Evolutionary conservation across 257 asterid genomes (phyloP).

Genomic region (Solanum pennellii): DNA sequence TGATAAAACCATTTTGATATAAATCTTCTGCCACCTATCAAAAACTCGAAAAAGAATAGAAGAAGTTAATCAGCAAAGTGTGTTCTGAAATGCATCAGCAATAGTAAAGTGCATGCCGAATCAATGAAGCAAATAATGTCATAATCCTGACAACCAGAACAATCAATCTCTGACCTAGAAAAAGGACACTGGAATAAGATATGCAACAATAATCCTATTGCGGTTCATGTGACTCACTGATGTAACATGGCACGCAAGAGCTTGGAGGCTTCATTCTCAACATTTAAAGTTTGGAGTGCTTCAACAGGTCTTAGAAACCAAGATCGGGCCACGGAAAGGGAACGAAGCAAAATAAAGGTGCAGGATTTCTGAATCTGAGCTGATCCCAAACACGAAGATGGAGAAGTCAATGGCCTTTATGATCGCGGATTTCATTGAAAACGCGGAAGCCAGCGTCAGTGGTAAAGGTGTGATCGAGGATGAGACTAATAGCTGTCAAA

Average conservation of each 20-base stretch:
- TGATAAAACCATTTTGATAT: conserved; percentile 92
- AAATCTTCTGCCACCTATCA: conserved; percentile 92
- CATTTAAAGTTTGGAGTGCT: background rate
- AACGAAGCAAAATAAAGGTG: background rate
- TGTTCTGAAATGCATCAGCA: background rate
- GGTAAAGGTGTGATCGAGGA: background rate
- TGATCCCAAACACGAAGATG: background rate
- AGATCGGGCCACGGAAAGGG: background rate
- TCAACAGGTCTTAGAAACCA: background rate
- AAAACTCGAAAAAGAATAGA: conserved; percentile 3
- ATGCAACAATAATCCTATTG: background rate
- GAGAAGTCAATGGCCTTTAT: background rate
- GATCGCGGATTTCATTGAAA: background rate
- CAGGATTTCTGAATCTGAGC: background rate
- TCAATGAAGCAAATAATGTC: background rate
- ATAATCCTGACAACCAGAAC: background rate
- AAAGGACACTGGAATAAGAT: background rate
- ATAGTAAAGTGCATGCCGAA: background rate
- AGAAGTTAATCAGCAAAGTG: background rate
- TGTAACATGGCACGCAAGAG: background rate
- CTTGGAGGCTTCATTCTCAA: background rate
- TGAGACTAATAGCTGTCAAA: background rate
- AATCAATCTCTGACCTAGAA: background rate
- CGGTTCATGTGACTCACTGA: background rate
- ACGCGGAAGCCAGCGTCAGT: background rate